Evolutionary conservation across 2,329 filamentous ascomycete genomes (phyloP), one percentile per base, ranked within the genome.

Genomic region (Tolypocladium pustulatum): DNA sequence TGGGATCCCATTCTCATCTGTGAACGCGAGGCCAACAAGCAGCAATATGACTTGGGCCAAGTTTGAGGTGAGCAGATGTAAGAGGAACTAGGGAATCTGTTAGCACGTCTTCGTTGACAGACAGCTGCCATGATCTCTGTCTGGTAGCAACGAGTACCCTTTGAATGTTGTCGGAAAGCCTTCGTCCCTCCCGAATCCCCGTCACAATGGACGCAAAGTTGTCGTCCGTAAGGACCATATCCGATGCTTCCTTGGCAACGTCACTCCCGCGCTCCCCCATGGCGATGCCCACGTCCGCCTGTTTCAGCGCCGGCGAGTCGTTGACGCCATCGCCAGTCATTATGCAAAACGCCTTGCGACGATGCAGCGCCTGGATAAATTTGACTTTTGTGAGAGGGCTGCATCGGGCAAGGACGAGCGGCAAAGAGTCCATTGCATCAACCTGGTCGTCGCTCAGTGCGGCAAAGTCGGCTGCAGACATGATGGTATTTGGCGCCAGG

Each of bases 151-250:
- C 20, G 5, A n/a, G 46, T 67, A 87, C 87, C 76, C 89, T 89
- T 68, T 89, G 85, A 61, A 90, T 88, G 63, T 89, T 89, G 74
- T 89, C 85, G 63, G 88, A 87, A 57, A 89, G 77, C 41, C 86
- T 77, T 49, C 87, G 81, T 15, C 87, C 87, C 71, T 89, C 86
- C 68, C 87, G 82, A 53, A 90, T 85, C 38, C 84, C 86, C n/a
- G 83, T 86, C 46, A 89, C 80, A 58, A 89, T 90, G 34, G 87
- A 91, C 13, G 90, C 89, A 68, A 95, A 95, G 73, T 95, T 92
- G 71, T 94, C 90, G 68, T 94, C 90, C 0, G 89, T 91, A 46
- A 96, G 77, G 40, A 95, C 89, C 80, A 96, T 94, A 67, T 95
- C 90, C 1, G 89, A 88, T 3, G 90, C 90, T 72, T 94, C 86